Conservation (phyloP, 495 filamentous ascomycete genomes). For the Penicillium turbatum region DNA sequence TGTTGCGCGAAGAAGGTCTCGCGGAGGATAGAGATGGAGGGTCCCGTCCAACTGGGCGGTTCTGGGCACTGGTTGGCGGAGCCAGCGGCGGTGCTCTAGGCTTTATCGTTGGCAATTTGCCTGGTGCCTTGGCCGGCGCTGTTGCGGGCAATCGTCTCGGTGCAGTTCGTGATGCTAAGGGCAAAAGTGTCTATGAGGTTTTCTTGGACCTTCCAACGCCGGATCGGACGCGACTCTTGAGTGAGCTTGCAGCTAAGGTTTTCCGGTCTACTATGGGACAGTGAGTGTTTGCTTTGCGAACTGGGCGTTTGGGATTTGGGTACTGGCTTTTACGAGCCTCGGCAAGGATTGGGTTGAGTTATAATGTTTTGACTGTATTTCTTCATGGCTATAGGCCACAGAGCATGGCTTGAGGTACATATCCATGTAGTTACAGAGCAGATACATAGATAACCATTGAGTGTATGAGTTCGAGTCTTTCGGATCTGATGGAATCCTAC, state of each 20-base stretch:
- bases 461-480: no score
- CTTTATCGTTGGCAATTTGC: constrained; percentile 90
- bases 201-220: constrained; percentile 76
- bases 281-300: constrained; percentile 8
- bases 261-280: constrained; percentile 48
- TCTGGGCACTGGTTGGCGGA: constrained; percentile 84
- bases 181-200: constrained; percentile 92
- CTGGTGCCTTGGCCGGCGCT: constrained; percentile 82
- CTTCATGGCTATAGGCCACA: neutral
- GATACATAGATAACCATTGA: neutral
- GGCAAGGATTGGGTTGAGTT: neutral
- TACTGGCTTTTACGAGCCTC: neutral
- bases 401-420: neutral
- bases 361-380: neutral
- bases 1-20: constrained; percentile 90
- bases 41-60: constrained; percentile 58
- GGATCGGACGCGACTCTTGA: constrained; percentile 73
- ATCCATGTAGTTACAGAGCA: neutral
- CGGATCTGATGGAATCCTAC: no score
- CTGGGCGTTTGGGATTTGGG: neutral
- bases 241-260: constrained; percentile 68
- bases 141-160: constrained; percentile 90
- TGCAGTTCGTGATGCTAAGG: constrained; percentile 79
- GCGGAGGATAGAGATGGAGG: constrained; percentile 50
- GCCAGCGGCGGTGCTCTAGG: constrained; percentile 86